These are phyloP conservation scores for Viola pubescens DNA, from an alignment of 441 rosid genomes.

Conservation along the genomic window DNA sequence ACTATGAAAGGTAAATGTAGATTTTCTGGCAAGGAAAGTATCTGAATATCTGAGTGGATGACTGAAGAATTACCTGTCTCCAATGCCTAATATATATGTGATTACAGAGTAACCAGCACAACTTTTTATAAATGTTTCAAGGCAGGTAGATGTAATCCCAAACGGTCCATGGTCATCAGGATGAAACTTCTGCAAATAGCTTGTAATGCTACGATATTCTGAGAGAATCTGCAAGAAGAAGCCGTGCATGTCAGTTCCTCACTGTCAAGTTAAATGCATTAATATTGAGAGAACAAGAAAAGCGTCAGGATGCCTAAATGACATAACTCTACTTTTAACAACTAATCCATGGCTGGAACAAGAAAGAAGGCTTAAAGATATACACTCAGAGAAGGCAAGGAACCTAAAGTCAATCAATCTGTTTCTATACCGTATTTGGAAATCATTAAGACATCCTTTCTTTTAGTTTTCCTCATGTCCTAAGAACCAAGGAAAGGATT, in stretches of 20 bases:
- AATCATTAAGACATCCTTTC: not conserved
- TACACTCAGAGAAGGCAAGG: not conserved
- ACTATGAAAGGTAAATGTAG: not conserved
- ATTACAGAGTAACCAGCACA: constrained; percentile 99
- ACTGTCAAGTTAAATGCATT: not conserved
- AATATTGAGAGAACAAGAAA: not conserved
- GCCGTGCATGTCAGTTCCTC: constrained; percentile 12
- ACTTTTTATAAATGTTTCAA: constrained; percentile 94
- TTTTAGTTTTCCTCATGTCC: not conserved
- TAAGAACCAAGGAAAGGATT: not conserved
- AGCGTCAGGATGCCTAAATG: not conserved
- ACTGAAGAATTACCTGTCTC: constrained; percentile 63
- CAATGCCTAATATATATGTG: constrained; percentile 89
- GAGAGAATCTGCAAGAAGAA: constrained; percentile 71
- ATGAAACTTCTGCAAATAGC: constrained; percentile 92
- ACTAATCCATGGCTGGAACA: constrained; percentile 1
- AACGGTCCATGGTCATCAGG: constrained; percentile 95
- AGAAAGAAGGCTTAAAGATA: not conserved
- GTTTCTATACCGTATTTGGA: constrained; percentile 3
- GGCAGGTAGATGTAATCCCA: constrained; percentile 92
- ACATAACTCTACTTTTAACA: constrained; percentile 1
- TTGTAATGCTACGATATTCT: constrained; percentile 89
- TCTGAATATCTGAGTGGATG: not conserved
- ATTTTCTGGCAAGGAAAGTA: not conserved
- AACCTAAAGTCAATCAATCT: not conserved